These are phyloP conservation scores for Hyaloperonospora brassicae DNA, from an alignment of 352 stramenopile genomes.

Conservation along the genomic window DNA sequence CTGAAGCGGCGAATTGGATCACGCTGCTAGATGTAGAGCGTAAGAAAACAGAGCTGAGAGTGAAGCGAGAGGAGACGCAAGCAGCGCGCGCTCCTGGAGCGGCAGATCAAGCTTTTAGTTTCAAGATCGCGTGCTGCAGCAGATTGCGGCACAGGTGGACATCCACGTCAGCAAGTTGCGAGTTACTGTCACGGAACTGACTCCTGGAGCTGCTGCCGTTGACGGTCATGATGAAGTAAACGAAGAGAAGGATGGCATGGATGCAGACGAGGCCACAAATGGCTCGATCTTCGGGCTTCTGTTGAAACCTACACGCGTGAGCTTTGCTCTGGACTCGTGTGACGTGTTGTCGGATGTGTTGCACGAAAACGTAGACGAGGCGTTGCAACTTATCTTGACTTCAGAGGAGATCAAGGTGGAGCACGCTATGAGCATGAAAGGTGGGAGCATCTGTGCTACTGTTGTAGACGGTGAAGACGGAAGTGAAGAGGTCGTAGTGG, in stretches of 20 bases:
- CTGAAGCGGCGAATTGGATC: constrained; percentile 35
- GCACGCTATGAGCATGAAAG: constrained; percentile 39
- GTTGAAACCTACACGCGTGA: constrained; percentile 33
- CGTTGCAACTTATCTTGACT: constrained; percentile 40
- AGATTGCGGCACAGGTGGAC: constrained; percentile 52
- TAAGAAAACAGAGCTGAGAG: constrained; percentile 26
- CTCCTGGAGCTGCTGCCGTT: constrained; percentile 16
- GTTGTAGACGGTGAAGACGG: constrained; percentile 22
- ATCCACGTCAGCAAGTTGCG: constrained; percentile 39
- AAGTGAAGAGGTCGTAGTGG: constrained; percentile 7
- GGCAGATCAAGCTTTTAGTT: constrained; percentile 31
- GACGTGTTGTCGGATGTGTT: constrained; percentile 40
- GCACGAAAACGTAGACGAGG: constrained; percentile 37
- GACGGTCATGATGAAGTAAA: constrained; percentile 22
- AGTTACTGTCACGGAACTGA: constrained; percentile 31
- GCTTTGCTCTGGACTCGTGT: constrained; percentile 25
- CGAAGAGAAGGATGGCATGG: constrained; percentile 19
- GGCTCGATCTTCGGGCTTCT: constrained; percentile 19
- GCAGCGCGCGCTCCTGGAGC: constrained; percentile 5
- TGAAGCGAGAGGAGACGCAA: constrained; percentile 23
- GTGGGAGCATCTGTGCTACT: constrained; percentile 35
- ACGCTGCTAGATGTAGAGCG: no score
- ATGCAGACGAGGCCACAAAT: constrained; percentile 15
- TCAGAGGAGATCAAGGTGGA: constrained; percentile 46
- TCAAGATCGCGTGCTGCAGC: constrained; percentile 55